Percentiles rank a stretch among this genome's conserved stretches.
phyloP scores from a whole-genome alignment of 192 early-diverging fungal genomes.

The Linderina pennispora region DNA sequence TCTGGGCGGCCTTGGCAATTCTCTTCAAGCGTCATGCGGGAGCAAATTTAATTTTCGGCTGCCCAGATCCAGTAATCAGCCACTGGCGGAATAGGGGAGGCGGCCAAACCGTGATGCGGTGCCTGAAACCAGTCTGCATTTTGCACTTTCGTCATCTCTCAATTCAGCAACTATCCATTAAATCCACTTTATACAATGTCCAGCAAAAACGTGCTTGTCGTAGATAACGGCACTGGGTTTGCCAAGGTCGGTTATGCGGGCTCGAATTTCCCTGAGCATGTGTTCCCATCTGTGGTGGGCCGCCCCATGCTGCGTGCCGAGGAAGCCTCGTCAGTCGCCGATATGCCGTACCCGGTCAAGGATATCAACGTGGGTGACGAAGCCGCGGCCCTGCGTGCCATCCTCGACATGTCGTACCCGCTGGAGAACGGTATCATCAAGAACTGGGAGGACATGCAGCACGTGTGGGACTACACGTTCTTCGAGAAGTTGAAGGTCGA shows the following conservation, averaged over 20 bases:
- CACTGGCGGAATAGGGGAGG: too few species aligned
- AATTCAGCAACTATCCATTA: too few species aligned
- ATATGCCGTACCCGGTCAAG: slow-evolving; percentile 55
- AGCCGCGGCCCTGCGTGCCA: slow-evolving; percentile 77
- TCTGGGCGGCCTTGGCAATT: too few species aligned
- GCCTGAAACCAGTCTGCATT: too few species aligned
- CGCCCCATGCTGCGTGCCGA: slow-evolving; percentile 96
- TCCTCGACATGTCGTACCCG: slow-evolving; percentile 94
- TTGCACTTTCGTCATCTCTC: background rate
- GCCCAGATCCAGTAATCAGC: too few species aligned
- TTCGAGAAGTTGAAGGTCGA: slow-evolving; percentile 86
- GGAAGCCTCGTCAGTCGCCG: slow-evolving; percentile 62
- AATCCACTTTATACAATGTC: too few species aligned
- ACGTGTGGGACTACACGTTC: slow-evolving; percentile 99
- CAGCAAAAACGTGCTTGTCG: slow-evolving; percentile 64
- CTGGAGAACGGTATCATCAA: slow-evolving; percentile 98
- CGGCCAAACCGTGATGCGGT: too few species aligned
- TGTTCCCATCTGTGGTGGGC: slow-evolving; percentile 97
- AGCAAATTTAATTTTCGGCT: too few species aligned
- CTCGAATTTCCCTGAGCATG: slow-evolving; percentile 90
- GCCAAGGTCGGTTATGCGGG: slow-evolving; percentile 96
- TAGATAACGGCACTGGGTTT: slow-evolving; percentile 90
- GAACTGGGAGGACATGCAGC: slow-evolving; percentile 97
- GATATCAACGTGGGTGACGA: slow-evolving; percentile 99
- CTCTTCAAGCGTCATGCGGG: too few species aligned